Percentiles rank a stretch among this genome's conserved stretches.
Conservation (phyloP, 164 flowering plant species). For the Umbellularia californica region DNA sequence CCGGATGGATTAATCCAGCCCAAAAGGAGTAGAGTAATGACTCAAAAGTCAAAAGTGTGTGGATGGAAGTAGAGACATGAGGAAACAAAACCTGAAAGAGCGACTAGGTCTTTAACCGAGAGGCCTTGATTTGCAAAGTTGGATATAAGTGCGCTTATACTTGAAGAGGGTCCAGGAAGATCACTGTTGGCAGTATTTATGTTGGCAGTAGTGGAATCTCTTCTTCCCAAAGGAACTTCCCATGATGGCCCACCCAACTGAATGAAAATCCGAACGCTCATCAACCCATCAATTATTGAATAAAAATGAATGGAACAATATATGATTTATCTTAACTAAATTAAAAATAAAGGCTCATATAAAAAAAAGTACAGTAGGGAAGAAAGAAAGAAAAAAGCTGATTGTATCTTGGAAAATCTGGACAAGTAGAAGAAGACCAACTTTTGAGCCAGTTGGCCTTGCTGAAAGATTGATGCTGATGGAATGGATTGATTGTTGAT, state of each 20-base stretch:
- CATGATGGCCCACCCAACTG: constrained; percentile 46
- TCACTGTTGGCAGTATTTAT: constrained; percentile 18
- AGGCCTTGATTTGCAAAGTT: constrained; percentile 28
- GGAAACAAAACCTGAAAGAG: constrained; percentile 31
- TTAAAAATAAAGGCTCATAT: too few species aligned
- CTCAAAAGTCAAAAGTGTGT: constrained; percentile 13
- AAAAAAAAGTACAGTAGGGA: too few species aligned
- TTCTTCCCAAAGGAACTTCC: constrained; percentile 44
- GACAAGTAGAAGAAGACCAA: too few species aligned
- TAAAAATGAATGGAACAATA: too few species aligned
- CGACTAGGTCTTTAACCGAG: constrained; percentile 35
- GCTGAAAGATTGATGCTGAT: too few species aligned
- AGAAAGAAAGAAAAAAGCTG: too few species aligned
- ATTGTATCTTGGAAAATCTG: too few species aligned
- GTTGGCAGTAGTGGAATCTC: constrained; percentile 40
- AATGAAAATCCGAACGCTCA: neutral
- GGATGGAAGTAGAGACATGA: neutral
- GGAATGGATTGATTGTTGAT: too few species aligned
- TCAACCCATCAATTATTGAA: neutral
- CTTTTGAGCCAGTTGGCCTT: too few species aligned
- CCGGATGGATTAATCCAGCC: too few species aligned
- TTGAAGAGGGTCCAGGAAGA: constrained; percentile 23
- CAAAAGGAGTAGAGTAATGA: neutral
- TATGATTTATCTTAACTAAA: too few species aligned
- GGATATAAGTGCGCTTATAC: constrained; percentile 18